phyloP scores from a whole-genome alignment of 495 filamentous ascomycete genomes.

The Lepraria neglecta region DNA sequence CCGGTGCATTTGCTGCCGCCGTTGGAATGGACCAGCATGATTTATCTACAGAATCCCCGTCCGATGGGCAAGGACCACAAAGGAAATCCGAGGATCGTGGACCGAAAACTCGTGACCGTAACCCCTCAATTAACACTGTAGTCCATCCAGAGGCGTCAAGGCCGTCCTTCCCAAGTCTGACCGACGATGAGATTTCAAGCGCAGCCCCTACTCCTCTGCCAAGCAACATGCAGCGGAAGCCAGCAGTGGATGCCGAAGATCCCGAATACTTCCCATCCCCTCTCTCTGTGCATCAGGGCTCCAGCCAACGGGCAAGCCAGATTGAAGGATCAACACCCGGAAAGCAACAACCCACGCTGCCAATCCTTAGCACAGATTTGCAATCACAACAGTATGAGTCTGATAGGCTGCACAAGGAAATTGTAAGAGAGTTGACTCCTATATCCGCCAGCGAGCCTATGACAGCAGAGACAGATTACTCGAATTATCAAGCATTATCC shows the following conservation, averaged over 20 bases:
- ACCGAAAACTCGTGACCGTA: neutral
- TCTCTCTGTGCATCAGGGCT: neutral
- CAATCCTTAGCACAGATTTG: slow-evolving; percentile 50
- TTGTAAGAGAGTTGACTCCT: slow-evolving; percentile 67
- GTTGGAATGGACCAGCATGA: slow-evolving; percentile 17
- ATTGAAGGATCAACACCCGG: neutral
- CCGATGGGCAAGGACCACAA: neutral
- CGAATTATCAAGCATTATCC: slow-evolving; percentile 13
- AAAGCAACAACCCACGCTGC: slow-evolving; percentile 43
- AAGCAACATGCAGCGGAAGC: slow-evolving; percentile 36
- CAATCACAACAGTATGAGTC: slow-evolving; percentile 61
- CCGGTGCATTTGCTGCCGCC: slow-evolving; percentile 25
- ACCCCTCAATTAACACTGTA: slow-evolving; percentile 2
- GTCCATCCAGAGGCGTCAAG: slow-evolving; percentile 22
- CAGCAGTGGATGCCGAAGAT: neutral
- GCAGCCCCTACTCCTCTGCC: slow-evolving; percentile 33
- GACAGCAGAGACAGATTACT: slow-evolving; percentile 25
- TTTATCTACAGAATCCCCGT: neutral
- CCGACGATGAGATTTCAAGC: slow-evolving; percentile 26
- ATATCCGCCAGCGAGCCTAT: slow-evolving; percentile 28
- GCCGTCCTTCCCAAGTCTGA: neutral
- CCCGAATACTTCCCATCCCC: slow-evolving; percentile 18
- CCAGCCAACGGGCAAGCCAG: neutral
- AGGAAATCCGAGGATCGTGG: neutral
- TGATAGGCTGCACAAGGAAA: slow-evolving; percentile 72